A percentile compares a stretch with the other conserved stretches of the same genome.
These are phyloP conservation scores for Zygosaccharomyces pseudobailii DNA, from an alignment of 1,139 yeast species.

Conservation along the genomic window DNA sequence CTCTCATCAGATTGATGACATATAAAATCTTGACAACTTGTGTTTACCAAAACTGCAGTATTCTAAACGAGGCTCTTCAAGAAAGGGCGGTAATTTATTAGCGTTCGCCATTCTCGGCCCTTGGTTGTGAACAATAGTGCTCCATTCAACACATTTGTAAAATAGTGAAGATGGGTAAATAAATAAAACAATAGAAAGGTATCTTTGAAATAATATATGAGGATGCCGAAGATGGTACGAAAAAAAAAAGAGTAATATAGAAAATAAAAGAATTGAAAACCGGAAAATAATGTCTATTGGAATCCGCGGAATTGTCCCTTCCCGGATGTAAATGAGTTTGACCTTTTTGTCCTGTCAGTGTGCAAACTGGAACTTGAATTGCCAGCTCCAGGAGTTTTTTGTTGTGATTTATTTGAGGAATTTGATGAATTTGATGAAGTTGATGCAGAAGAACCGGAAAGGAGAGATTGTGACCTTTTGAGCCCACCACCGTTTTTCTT, in stretches of 20 bases:
- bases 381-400: conserved; percentile 2
- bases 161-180: too few relatives aligned
- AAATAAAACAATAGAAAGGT: not conserved
- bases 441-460: conserved; percentile 10
- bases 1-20: too few relatives aligned
- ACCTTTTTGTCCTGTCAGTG: conserved; percentile 6
- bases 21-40: too few relatives aligned
- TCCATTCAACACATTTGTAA: too few relatives aligned
- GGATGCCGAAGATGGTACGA: not conserved
- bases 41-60: too few relatives aligned
- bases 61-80: too few relatives aligned
- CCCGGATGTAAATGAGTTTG: conserved; percentile 12
- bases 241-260: not conserved
- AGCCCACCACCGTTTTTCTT: conserved; percentile 12
- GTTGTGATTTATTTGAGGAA: conserved; percentile 7
- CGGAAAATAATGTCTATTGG: conserved; percentile 5
- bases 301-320: conserved; percentile 9
- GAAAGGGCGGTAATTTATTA: too few relatives aligned
- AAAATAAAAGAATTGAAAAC: not conserved
- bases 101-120: too few relatives aligned
- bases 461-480: conserved; percentile 21
- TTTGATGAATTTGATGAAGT: conserved; percentile 1
- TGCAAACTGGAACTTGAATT: not conserved
- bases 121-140: too few relatives aligned
- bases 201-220: not conserved